These are phyloP conservation scores for Marasmius fiardii DNA, from an alignment of 1,284 basidiomycete genomes.

Conservation along the genomic window DNA sequence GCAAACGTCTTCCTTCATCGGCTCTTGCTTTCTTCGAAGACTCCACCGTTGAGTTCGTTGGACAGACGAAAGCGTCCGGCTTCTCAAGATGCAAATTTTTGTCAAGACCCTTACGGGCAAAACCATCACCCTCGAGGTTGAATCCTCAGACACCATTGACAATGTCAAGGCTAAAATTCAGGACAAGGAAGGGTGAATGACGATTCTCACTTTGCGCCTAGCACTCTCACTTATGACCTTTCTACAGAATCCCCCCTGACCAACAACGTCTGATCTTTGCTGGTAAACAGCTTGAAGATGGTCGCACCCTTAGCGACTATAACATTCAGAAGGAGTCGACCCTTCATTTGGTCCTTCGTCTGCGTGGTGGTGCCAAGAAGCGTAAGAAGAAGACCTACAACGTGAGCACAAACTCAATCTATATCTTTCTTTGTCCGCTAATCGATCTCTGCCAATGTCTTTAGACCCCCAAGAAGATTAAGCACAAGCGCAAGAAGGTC, in stretches of 20 bases:
- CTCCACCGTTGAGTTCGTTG: conserved; percentile 83
- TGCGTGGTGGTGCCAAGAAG: conserved; percentile 98
- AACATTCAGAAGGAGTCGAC: conserved; percentile 95
- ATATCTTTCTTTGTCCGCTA: conserved; percentile 3
- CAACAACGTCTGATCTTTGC: conserved; percentile 98
- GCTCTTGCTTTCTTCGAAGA: conserved; percentile 74
- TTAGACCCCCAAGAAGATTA: conserved; percentile 99
- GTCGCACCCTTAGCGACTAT: conserved; percentile 86
- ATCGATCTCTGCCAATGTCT: conserved; percentile 12
- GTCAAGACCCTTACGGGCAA: conserved; percentile 99
- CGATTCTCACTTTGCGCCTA: not conserved
- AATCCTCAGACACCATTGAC: conserved; percentile 96
- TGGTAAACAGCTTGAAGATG: conserved; percentile 97
- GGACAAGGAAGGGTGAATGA: conserved; percentile 86
- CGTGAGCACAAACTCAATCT: conserved; percentile 36
- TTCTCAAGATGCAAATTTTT: conserved; percentile 83
- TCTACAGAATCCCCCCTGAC: conserved; percentile 82
- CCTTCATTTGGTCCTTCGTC: conserved; percentile 92
- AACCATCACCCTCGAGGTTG: conserved; percentile 97
- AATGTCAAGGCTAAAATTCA: conserved; percentile 97
- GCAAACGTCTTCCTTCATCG: not conserved
- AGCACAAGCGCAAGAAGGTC: conserved; percentile 99
- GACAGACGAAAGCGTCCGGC: conserved; percentile 74
- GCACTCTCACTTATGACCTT: conserved; percentile 1
- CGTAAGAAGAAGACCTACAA: conserved; percentile 99